Percentiles rank a stretch among this genome's conserved stretches.
Evolutionary conservation across 257 asterid genomes (phyloP).

Genomic region (Nicotiana noctiflora): DNA sequence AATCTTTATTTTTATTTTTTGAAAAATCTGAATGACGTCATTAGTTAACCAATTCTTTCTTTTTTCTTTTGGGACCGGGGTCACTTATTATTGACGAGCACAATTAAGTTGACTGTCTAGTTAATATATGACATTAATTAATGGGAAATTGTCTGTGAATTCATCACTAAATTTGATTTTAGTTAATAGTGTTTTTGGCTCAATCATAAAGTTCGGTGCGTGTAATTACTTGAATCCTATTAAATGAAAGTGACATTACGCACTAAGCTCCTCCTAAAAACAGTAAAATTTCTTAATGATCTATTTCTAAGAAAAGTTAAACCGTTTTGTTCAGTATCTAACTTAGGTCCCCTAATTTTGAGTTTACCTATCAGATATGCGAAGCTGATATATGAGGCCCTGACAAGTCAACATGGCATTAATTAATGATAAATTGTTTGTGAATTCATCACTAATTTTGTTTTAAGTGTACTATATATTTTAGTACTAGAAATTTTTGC

Average conservation of each 20-base stretch:
- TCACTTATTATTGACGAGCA: neutral
- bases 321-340: too few species aligned
- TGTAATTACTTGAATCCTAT: too few species aligned
- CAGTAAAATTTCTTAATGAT: too few species aligned
- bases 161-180: neutral
- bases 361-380: too few species aligned
- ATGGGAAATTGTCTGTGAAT: neutral
- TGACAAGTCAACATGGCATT: too few species aligned
- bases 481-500: neutral
- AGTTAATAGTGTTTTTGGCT: neutral
- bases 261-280: constrained; percentile 1
- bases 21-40: too few species aligned
- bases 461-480: neutral
- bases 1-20: too few species aligned
- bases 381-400: too few species aligned
- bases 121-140: neutral
- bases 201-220: neutral
- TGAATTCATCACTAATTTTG: neutral
- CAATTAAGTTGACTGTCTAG: neutral
- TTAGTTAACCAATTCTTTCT: neutral
- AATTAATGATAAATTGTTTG: neutral
- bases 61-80: neutral
- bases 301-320: too few species aligned
- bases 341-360: too few species aligned
- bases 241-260: neutral